These are phyloP conservation scores for Cynanchum wilfordii DNA, from an alignment of 257 asterid genomes.

Conservation along the genomic window DNA sequence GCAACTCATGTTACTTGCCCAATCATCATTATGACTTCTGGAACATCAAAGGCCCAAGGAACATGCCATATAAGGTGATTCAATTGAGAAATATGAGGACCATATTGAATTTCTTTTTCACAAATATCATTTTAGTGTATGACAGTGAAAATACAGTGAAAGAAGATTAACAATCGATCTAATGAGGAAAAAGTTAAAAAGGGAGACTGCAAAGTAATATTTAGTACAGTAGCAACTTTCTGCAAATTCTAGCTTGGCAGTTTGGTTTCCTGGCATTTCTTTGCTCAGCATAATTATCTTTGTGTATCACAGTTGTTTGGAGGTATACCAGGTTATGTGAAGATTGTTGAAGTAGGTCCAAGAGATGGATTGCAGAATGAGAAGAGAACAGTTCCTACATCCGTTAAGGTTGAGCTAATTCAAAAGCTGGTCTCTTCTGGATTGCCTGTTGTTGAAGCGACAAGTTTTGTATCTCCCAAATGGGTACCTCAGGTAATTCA, in stretches of 20 bases:
- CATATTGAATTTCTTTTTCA: neutral
- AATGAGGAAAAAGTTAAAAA: neutral
- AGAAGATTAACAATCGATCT: neutral
- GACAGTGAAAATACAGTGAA: neutral
- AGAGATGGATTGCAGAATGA: slow-evolving; percentile 94
- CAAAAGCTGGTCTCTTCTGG: slow-evolving; percentile 71
- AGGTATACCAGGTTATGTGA: slow-evolving; percentile 67
- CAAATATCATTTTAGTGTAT: neutral
- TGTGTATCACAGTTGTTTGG: slow-evolving; percentile 47
- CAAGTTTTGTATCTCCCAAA: slow-evolving; percentile 94
- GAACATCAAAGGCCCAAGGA: slow-evolving; percentile 35
- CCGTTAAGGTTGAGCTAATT: slow-evolving; percentile 68
- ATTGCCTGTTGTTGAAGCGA: slow-evolving; percentile 83
- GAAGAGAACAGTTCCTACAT: slow-evolving; percentile 70
- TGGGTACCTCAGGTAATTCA: slow-evolving; percentile 95
- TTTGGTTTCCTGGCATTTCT: neutral
- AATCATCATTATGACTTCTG: slow-evolving; percentile 33
- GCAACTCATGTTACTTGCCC: slow-evolving; percentile 36
- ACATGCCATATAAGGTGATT: slow-evolving; percentile 46
- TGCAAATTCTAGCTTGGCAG: slow-evolving; percentile 5
- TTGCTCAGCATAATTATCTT: slow-evolving; percentile 11
- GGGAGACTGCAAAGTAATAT: neutral
- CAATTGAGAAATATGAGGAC: neutral
- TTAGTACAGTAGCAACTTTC: neutral
- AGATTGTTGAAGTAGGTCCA: slow-evolving; percentile 96